Conservation (phyloP, 1,284 basidiomycete species). For the Inonotus hispidus region DNA sequence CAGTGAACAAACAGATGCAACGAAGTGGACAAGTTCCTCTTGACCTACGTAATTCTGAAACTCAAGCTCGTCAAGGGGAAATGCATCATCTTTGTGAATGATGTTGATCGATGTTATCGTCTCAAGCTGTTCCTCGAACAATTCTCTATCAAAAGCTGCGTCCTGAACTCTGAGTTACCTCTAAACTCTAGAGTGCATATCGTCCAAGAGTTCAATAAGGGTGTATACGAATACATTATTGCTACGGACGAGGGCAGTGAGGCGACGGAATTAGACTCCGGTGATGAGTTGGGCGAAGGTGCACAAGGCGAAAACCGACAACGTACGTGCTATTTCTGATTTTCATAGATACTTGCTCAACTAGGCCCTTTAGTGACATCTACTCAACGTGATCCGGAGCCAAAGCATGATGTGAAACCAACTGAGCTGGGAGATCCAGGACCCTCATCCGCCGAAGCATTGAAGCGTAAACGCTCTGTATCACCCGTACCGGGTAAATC, state of each 20-base stretch:
- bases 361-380: constrained; percentile 38
- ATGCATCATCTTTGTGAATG: constrained; percentile 96
- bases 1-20: constrained; percentile 55
- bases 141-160: constrained; percentile 94
- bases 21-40: constrained; percentile 93
- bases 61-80: constrained; percentile 94
- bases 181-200: constrained; percentile 96
- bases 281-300: constrained; percentile 38
- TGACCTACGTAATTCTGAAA: constrained; percentile 93
- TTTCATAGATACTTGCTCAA: not conserved
- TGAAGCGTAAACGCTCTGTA: constrained; percentile 30
- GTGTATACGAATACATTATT: constrained; percentile 98
- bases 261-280: constrained; percentile 47
- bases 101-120: constrained; percentile 91
- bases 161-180: constrained; percentile 94
- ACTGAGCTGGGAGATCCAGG: constrained; percentile 20
- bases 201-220: constrained; percentile 98
- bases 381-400: constrained; percentile 44
- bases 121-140: constrained; percentile 97
- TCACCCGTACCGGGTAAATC: constrained; percentile 19
- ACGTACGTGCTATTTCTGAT: constrained; percentile 32
- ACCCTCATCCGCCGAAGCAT: constrained; percentile 18
- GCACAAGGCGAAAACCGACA: constrained; percentile 29
- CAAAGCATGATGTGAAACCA: too few species aligned
- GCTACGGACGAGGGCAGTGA: constrained; percentile 87